Base-by-base conservation (phyloP, 1,139 yeast species). In the Saccharomyces hybrid region DNA sequence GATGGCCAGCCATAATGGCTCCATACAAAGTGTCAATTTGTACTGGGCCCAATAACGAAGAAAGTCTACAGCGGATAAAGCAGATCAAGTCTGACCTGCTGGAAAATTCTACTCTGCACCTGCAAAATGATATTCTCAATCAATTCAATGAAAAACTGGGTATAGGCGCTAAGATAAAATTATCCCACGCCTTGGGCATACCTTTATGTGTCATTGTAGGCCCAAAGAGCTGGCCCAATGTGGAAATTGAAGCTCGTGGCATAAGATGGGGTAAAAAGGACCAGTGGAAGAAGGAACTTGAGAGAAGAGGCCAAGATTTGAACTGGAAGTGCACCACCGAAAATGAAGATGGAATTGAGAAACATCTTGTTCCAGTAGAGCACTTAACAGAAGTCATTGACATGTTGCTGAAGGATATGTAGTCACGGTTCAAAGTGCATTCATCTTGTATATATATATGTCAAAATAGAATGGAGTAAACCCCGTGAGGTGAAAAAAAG, bases 1-100 rank as follows among this genome's bases (percentile, higher is more conserved):
- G 76, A 34, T 93, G 98, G 97, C 99, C 99, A 0, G 75, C 77
- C 0, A 62, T 73, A 0, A 77, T 93, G 19, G 83, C 97, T 0
- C 99, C 99, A 3, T 86, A 86, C 75, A 77, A 80, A 32, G 79
- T 80, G 0, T 81, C 90, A 1, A 73, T 91, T 1, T 26, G 32
- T 46, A 16, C 48, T 2, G 32, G 48, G 13, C 31, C 32, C 8
- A 25, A 6, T 26, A 46, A 1, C 78, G 89, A 25, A n/a, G n/a
- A n/a, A n/a, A n/a, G n/a, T n/a, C 72, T 7, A 70, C 68, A n/a
- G 41, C 23, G 48, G 51, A 5, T 19, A 38, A 16, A 19, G 7
- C n/a, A n/a, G n/a, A n/a, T n/a, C n/a, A n/a, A n/a, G n/a, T n/a
- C n/a, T n/a, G n/a, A n/a, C n/a, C n/a, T n/a, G n/a, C n/a, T n/a